Conservation (phyloP, 139 green algal genomes). For the Chlamydomonas applanata region DNA sequence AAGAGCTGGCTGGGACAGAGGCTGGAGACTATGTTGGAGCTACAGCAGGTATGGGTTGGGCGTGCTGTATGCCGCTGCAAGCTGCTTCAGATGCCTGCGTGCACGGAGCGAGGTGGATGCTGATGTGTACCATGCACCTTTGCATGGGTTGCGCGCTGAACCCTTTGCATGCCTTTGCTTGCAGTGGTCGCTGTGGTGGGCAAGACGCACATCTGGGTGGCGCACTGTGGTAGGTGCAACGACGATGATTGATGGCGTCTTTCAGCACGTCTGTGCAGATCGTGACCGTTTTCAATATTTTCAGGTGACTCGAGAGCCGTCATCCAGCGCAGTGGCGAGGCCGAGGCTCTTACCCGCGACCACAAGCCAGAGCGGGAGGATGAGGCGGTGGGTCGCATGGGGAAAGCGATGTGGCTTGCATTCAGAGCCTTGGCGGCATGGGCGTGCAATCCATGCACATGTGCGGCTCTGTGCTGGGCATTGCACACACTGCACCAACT, state of each 20-base stretch:
- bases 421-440: not conserved
- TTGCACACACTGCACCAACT: not conserved
- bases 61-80: too few relatives aligned
- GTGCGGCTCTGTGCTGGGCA: not conserved
- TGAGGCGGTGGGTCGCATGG: slow-evolving; percentile 42
- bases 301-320: slow-evolving; percentile 55
- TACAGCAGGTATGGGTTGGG: slow-evolving; percentile 23
- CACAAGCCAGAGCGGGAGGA: slow-evolving; percentile 67
- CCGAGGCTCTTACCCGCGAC: slow-evolving; percentile 44
- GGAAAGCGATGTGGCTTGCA: not conserved
- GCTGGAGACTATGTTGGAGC: slow-evolving; percentile 42
- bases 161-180: not conserved
- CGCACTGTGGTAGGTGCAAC: slow-evolving; percentile 42
- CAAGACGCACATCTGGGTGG: slow-evolving; percentile 37
- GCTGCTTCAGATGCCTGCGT: too few relatives aligned
- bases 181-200: slow-evolving; percentile 51
- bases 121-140: too few relatives aligned
- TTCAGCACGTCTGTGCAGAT: too few relatives aligned
- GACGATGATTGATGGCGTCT: too few relatives aligned
- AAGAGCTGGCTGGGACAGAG: slow-evolving; percentile 45
- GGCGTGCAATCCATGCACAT: not conserved
- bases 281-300: not conserved
- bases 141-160: too few relatives aligned
- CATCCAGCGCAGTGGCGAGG: slow-evolving; percentile 43
- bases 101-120: too few relatives aligned